These are phyloP conservation scores for Leccinum boreale DNA, from an alignment of 768 basidiomycete genomes.

Conservation along the genomic window DNA sequence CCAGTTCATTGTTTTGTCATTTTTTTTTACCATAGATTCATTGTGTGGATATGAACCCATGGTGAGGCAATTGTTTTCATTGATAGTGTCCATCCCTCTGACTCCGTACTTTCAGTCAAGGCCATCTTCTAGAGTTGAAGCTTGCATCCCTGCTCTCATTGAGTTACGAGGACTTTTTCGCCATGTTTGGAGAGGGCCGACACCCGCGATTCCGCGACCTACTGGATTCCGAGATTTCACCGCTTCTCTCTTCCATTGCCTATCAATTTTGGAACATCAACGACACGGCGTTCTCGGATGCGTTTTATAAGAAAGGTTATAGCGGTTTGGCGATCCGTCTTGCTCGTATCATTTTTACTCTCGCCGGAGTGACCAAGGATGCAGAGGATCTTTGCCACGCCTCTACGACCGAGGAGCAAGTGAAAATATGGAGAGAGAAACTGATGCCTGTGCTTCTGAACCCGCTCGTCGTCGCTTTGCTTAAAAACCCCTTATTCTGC, in stretches of 20 bases:
- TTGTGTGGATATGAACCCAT: conserved; percentile 73
- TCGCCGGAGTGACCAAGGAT: conserved; percentile 57
- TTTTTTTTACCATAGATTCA: conserved; percentile 43
- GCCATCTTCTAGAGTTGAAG: conserved; percentile 76
- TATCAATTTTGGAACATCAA: conserved; percentile 79
- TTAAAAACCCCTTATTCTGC: conserved; percentile 48
- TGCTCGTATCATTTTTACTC: conserved; percentile 50
- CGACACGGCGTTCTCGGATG: conserved; percentile 41
- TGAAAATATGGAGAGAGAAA: conserved; percentile 56
- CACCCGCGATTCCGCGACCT: conserved; percentile 58
- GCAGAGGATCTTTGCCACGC: conserved; percentile 55
- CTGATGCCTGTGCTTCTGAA: conserved; percentile 62
- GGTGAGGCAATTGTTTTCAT: conserved; percentile 24
- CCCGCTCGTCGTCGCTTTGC: conserved; percentile 47
- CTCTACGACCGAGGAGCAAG: conserved; percentile 54
- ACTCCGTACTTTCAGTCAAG: conserved; percentile 44
- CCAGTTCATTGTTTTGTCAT: neutral
- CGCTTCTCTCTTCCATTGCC: conserved; percentile 65
- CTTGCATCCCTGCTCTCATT: conserved; percentile 60
- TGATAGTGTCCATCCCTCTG: neutral
- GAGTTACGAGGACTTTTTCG: conserved; percentile 58
- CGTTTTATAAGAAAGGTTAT: conserved; percentile 70
- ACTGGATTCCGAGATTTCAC: conserved; percentile 59
- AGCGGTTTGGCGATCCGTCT: conserved; percentile 65
- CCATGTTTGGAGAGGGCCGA: conserved; percentile 63